Evolutionary conservation across 352 stramenopile genomes (phyloP), one percentile per base, ranked within the genome.

Genomic region (Phytophthora tubulina): DNA sequence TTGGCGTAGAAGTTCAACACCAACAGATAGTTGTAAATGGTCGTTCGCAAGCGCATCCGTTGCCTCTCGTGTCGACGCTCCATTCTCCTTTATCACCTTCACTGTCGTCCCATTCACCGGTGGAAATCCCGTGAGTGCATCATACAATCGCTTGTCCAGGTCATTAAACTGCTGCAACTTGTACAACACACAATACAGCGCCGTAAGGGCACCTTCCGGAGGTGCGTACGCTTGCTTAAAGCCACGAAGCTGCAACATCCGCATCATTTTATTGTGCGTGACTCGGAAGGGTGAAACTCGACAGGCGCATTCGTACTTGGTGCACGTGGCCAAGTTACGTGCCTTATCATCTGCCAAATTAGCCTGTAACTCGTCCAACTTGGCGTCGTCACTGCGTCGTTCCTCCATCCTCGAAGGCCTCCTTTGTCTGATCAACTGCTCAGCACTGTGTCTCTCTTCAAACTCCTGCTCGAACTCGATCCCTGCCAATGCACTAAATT

Each of bases 81-180:
- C 68, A 14, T 59, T 62, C 39, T 52, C 36, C n/a, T 49, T 55
- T 13, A 33, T 10, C 15, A 21, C 30, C 33, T 61, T 64, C 15
- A 8, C 32, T 49, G 38, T 13, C 32, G 32, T 39, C 27, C 5
- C 45, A 30, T 56, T 38, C 6, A 30, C 11, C 2, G 71, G 5
- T 0, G 65, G 69, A 21, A 87, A 79, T 1, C 76, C 81, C 4
- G 75, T 80, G 17, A 92, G 62, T 0, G 87, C 80, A 31, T 92
- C 85, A 44, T 84, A 86, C 31, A 94, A 65, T 21, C 85, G 76
- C 49, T 89, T 86, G 62, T 94, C 86, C 14, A 94, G 52, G 53
- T 91, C 82, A 72, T 94, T 94, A 45, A 77, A 84, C 70, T 92
- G 78, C 58, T 94, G 86, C 35, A 94, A 63, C 8, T 82, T 78